Conservation (phyloP, 1,139 yeast genomes). For the Geotrichum australiense region DNA sequence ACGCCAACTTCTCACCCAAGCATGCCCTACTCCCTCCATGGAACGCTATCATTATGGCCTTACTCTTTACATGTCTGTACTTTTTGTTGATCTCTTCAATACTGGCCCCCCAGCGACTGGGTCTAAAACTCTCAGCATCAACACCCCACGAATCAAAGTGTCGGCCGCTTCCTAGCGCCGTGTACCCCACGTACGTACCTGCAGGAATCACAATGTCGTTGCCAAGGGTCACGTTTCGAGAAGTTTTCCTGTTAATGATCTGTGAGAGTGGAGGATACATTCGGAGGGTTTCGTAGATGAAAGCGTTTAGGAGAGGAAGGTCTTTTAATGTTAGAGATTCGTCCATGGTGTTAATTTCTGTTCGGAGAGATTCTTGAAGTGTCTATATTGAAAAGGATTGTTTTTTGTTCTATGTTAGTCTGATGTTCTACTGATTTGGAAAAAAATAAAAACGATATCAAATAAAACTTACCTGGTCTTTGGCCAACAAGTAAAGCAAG, state of each 20-base stretch:
- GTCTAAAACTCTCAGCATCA: constrained; percentile 43
- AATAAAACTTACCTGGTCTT: constrained; percentile 25
- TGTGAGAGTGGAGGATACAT: constrained; percentile 54
- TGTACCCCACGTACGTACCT: constrained; percentile 51
- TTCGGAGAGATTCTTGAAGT: constrained; percentile 10
- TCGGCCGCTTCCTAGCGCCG: constrained; percentile 51
- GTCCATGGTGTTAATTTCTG: constrained; percentile 9
- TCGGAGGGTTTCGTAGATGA: constrained; percentile 48
- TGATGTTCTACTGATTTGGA: constrained; percentile 8
- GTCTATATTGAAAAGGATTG: constrained; percentile 28
- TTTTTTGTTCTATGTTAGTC: too few relatives aligned
- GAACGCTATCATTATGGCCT: constrained; percentile 45
- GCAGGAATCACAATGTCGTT: constrained; percentile 42
- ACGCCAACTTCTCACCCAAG: constrained; percentile 54
- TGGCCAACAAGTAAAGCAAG: constrained; percentile 43
- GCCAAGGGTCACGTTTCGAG: constrained; percentile 38
- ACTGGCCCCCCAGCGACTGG: constrained; percentile 53
- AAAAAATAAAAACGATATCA: not conserved
- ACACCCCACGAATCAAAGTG: constrained; percentile 45
- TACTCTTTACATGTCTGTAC: constrained; percentile 42
- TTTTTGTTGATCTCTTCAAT: constrained; percentile 29
- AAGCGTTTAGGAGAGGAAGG: constrained; percentile 32
- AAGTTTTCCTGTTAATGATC: constrained; percentile 47
- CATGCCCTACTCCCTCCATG: constrained; percentile 61
- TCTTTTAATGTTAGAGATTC: constrained; percentile 22